phyloP scores from a whole-genome alignment of 192 early-diverging fungal species.

The Backusella morwellensis region DNA sequence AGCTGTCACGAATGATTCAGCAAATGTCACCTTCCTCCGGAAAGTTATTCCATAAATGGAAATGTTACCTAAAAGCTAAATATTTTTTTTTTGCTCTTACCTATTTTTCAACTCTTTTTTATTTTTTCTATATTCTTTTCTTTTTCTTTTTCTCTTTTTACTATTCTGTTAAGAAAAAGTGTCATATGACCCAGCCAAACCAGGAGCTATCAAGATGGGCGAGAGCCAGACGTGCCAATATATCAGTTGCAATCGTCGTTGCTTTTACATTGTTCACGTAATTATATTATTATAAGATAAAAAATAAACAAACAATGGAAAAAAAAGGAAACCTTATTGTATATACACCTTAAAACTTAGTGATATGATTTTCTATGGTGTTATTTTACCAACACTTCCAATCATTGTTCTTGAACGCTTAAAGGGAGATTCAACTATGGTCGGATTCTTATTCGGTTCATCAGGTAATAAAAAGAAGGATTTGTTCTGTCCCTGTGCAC shows the following conservation, averaged over 20 bases:
- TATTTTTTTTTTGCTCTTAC: no score
- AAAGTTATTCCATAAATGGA: neutral
- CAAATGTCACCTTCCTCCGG: neutral
- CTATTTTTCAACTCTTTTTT: neutral
- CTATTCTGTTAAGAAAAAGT: neutral
- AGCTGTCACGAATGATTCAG: neutral
- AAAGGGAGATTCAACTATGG: constrained; percentile 50
- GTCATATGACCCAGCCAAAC: neutral
- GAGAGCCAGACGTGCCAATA: constrained; percentile 33
- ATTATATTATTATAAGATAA: constrained; percentile 6
- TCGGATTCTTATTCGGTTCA: constrained; percentile 70
- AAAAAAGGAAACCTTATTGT: neutral
- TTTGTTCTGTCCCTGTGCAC: neutral
- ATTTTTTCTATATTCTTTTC: neutral
- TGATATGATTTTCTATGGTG: constrained; percentile 68
- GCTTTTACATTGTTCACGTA: constrained; percentile 67
- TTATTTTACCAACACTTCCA: constrained; percentile 69
- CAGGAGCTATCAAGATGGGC: constrained; percentile 10
- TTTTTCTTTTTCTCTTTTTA: neutral
- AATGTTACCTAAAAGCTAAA: no score
- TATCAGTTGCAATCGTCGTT: constrained; percentile 44
- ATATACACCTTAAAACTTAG: constrained; percentile 11
- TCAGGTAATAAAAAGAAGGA: constrained; percentile 48
- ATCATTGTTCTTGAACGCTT: constrained; percentile 62
- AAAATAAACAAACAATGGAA: neutral